Evolutionary conservation across 257 asterid species (phyloP).

Genomic region (Lycium ferocissimum): DNA sequence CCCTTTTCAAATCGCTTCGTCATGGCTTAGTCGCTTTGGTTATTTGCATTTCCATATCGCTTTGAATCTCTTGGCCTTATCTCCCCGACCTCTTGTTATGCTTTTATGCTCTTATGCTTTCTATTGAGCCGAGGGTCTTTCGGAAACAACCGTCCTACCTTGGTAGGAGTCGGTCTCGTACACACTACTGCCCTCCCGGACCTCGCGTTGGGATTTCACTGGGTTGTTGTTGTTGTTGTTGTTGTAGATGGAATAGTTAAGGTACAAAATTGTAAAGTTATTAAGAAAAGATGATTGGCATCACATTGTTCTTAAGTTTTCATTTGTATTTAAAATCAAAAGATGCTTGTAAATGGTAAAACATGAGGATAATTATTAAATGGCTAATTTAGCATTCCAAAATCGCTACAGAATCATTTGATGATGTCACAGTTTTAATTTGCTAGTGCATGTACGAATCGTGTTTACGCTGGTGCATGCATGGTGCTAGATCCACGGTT

Average conservation of each 20-base stretch:
- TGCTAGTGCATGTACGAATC: neutral
- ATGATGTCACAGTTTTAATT: neutral
- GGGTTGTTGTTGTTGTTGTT: no score
- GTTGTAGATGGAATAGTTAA: conserved; percentile 17
- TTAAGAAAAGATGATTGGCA: neutral
- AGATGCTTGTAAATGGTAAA: conserved; percentile 15
- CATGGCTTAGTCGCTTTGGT: no score
- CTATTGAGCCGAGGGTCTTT: no score
- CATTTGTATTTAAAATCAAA: neutral
- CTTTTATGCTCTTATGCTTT: no score
- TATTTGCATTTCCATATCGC: no score
- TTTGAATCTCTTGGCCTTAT: no score
- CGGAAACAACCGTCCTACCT: no score
- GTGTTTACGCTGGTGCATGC: conserved; percentile 2
- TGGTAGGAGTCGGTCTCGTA: no score
- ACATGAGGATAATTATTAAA: neutral
- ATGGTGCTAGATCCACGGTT: conserved; percentile 11
- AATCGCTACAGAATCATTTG: neutral
- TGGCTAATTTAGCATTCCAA: conserved; percentile 22
- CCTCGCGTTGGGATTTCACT: no score
- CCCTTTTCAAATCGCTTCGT: no score
- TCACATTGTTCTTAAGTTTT: neutral
- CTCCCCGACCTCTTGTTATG: no score
- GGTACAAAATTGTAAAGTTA: neutral
- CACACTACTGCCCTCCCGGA: no score